A percentile compares a stretch with the other conserved stretches of the same genome.
phyloP scores from a whole-genome alignment of 2,329 filamentous ascomycete species.

The Neonectria hederae region DNA sequence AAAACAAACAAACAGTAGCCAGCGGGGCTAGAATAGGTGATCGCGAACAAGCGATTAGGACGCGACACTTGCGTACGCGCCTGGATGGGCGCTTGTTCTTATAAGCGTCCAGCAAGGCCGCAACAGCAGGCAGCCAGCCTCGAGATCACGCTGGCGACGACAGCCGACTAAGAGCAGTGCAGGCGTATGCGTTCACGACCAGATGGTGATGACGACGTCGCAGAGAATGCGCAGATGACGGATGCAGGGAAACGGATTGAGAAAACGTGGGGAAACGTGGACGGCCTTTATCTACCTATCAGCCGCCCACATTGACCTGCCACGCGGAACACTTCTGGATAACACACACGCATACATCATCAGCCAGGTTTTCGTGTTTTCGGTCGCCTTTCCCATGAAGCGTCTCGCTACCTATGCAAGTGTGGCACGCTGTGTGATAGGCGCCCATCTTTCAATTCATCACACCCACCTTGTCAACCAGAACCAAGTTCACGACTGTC shows the following conservation, averaged over 20 bases:
- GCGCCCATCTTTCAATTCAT: conserved; percentile 18
- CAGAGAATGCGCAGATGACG: conserved; percentile 2
- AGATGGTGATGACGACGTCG: conserved; percentile 7
- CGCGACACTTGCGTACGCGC: conserved; percentile 23
- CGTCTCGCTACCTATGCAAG: conserved; percentile 33
- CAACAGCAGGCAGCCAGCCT: conserved; percentile 6
- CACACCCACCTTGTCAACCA: conserved; percentile 22
- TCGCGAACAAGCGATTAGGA: conserved; percentile 22
- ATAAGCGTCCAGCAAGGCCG: conserved; percentile 25
- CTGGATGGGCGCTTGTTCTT: conserved; percentile 17
- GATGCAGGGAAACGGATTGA: background rate
- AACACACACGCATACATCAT: conserved; percentile 32
- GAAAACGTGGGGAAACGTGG: conserved; percentile 15
- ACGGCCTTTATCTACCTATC: conserved; percentile 5
- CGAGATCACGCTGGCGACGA: background rate
- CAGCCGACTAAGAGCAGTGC: background rate
- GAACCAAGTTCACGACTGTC: conserved; percentile 28
- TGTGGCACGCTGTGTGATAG: conserved; percentile 37
- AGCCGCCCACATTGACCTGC: conserved; percentile 2
- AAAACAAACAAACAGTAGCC: conserved; percentile 24
- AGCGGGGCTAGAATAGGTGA: conserved; percentile 35
- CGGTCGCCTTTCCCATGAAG: conserved; percentile 32
- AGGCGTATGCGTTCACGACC: background rate
- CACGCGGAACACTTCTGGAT: conserved; percentile 23
- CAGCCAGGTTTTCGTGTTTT: conserved; percentile 32